These are phyloP conservation scores for Adiantum capillusveneris DNA, from an alignment of 75 land plant species.

Conservation along the genomic window DNA sequence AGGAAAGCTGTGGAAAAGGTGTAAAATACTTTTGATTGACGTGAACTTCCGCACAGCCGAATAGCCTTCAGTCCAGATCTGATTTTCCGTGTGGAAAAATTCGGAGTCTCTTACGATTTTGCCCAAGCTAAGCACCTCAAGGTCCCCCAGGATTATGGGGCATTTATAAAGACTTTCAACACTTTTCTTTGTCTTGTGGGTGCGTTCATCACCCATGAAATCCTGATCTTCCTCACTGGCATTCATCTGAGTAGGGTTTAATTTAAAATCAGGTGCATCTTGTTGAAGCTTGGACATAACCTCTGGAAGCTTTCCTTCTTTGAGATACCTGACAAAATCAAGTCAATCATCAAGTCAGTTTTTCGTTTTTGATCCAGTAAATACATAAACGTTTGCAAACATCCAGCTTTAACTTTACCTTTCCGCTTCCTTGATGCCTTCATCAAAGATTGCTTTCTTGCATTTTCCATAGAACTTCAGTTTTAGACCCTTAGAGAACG, in stretches of 20 bases:
- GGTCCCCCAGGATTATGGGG: conserved; percentile 56
- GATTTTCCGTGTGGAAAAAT: conserved; percentile 58
- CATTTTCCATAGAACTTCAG: conserved; percentile 64
- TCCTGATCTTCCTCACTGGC: conserved; percentile 35
- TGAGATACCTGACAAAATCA: conserved; percentile 47
- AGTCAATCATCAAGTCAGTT: background rate
- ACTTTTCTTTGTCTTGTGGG: conserved; percentile 16
- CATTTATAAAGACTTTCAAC: conserved; percentile 20
- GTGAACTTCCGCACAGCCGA: conserved; percentile 61
- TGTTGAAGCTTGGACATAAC: conserved; percentile 49
- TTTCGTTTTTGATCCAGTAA: background rate
- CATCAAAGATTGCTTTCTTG: conserved; percentile 50
- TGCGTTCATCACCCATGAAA: conserved; percentile 27
- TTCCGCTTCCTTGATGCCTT: conserved; percentile 68
- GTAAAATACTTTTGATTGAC: conserved; percentile 50
- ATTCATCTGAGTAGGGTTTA: conserved; percentile 22
- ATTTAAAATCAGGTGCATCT: conserved; percentile 20
- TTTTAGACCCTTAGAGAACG: conserved; percentile 69
- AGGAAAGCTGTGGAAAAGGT: too few species aligned
- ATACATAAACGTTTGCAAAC: background rate
- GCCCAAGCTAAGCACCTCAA: conserved; percentile 62
- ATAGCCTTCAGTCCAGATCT: conserved; percentile 85
- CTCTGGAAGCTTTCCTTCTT: conserved; percentile 62
- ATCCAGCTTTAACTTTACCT: conserved; percentile 26
- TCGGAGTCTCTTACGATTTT: conserved; percentile 75